These are phyloP conservation scores for Sarcomyxa edulis DNA, from an alignment of 768 basidiomycete species.

Conservation along the genomic window DNA sequence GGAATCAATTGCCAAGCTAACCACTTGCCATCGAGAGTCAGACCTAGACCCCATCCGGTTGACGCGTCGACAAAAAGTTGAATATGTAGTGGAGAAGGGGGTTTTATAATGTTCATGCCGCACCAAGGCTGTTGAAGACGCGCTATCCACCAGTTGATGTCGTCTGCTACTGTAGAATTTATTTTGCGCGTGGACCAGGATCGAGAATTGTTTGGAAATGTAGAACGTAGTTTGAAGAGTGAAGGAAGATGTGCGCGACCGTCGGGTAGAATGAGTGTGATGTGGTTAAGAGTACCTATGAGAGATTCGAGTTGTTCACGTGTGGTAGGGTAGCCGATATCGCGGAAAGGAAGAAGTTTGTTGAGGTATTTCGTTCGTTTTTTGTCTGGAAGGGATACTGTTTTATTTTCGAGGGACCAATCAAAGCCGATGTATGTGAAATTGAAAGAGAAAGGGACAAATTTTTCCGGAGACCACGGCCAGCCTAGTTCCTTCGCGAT, in stretches of 20 bases:
- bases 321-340: not conserved
- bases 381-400: constrained; percentile 14
- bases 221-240: constrained; percentile 17
- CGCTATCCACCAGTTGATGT: constrained; percentile 24
- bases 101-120: constrained; percentile 1
- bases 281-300: constrained; percentile 24
- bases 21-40: constrained; percentile 13
- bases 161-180: constrained; percentile 12
- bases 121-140: not conserved
- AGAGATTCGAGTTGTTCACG: constrained; percentile 11
- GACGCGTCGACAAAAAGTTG: constrained; percentile 18
- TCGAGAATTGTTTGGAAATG: constrained; percentile 3
- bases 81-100: constrained; percentile 1
- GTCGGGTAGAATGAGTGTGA: constrained; percentile 16
- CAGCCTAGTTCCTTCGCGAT: not conserved
- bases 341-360: not conserved
- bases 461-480: constrained; percentile 9
- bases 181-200: not conserved
- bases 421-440: constrained; percentile 21
- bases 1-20: constrained; percentile 10
- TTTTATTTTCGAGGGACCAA: constrained; percentile 21
- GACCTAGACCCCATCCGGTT: constrained; percentile 14
- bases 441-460: constrained; percentile 9
- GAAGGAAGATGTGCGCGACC: constrained; percentile 16
- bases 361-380: not conserved